Evolutionary conservation across 257 asterid species (phyloP).

Genomic region (Jacaranda mimosifolia): DNA sequence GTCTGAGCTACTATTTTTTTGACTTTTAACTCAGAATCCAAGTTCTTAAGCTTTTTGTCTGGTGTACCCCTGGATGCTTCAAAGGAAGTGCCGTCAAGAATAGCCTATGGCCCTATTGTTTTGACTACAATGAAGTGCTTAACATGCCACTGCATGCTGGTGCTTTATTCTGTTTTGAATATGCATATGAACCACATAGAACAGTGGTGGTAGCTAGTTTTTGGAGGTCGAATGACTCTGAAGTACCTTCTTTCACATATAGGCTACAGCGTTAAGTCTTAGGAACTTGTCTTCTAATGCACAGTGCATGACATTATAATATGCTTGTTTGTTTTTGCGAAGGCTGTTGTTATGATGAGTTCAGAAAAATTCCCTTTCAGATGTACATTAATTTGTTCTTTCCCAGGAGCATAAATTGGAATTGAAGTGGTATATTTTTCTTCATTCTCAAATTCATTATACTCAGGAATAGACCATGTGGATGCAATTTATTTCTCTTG

Average conservation of each 20-base stretch:
- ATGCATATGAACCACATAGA: conserved; percentile 10
- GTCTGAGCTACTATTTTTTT: conserved; percentile 1
- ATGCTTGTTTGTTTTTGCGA: neutral
- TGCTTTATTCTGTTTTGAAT: conserved; percentile 5
- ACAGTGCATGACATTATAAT: too few relatives aligned
- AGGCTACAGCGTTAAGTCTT: neutral
- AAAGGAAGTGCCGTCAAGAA: neutral
- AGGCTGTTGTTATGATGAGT: neutral
- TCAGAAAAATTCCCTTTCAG: too few relatives aligned
- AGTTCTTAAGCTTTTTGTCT: conserved; percentile 8
- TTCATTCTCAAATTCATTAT: neutral
- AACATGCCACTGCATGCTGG: neutral
- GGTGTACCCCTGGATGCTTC: neutral
- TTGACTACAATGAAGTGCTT: conserved; percentile 5
- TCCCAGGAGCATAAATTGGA: too few relatives aligned
- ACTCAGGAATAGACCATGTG: neutral
- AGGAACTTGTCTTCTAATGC: neutral
- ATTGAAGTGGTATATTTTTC: neutral
- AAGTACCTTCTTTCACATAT: neutral
- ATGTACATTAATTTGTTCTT: too few relatives aligned
- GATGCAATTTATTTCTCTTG: neutral
- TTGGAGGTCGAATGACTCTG: neutral
- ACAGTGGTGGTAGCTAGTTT: conserved; percentile 8
- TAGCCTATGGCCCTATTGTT: neutral
- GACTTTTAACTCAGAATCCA: conserved; percentile 7